Conservation (phyloP, 2,329 filamentous ascomycete species). For the Clonostachys rosea region DNA sequence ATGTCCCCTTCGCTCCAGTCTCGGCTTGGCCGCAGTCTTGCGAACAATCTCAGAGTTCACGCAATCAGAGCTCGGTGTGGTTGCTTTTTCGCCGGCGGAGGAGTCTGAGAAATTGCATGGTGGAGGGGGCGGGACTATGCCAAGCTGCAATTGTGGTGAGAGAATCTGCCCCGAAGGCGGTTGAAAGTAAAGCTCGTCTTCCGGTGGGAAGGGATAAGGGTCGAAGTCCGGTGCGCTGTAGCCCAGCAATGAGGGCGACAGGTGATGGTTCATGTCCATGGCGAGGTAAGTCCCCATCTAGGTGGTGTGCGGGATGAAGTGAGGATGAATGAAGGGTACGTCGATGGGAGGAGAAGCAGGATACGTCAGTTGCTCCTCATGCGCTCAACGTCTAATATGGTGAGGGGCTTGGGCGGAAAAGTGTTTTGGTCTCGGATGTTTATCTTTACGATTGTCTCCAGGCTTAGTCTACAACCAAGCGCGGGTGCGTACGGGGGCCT, state of each 20-base stretch:
- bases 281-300: neutral
- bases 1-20: slow-evolving; percentile 54
- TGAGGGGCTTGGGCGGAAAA: too few relatives aligned
- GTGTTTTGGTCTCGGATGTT: too few relatives aligned
- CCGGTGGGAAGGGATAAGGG: neutral
- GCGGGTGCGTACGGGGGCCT: too few relatives aligned
- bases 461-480: too few relatives aligned
- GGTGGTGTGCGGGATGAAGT: too few relatives aligned
- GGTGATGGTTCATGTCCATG: slow-evolving; percentile 2
- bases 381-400: too few relatives aligned
- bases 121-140: too few relatives aligned
- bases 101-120: slow-evolving; percentile 1
- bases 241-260: neutral
- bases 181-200: neutral
- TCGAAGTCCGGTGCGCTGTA: neutral
- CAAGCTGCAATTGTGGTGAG: neutral
- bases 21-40: slow-evolving; percentile 22
- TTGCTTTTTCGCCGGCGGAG: neutral
- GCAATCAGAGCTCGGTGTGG: neutral
- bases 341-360: too few relatives aligned
- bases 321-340: too few relatives aligned
- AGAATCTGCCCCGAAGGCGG: neutral
- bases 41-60: neutral
- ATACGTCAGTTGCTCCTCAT: too few relatives aligned
- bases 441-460: too few relatives aligned